Conservation (phyloP, 2,329 filamentous ascomycete species). For the Aspergillus candidus region DNA sequence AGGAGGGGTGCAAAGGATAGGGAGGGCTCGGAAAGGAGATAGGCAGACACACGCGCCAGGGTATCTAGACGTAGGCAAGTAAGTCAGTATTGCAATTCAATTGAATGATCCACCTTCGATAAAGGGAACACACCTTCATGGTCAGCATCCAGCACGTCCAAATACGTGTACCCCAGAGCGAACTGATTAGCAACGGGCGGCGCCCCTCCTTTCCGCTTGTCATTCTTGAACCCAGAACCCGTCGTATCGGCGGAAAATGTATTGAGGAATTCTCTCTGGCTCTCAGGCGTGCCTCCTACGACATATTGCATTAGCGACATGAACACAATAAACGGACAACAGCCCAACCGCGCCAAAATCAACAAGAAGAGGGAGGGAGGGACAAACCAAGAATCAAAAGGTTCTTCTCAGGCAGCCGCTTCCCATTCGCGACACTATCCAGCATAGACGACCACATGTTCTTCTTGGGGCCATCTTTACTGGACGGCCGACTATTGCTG, state of each 20-base stretch:
- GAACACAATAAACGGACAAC: slow-evolving; percentile 1
- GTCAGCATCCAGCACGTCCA: slow-evolving; percentile 87
- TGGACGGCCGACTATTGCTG: slow-evolving; percentile 38
- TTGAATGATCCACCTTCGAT: background rate
- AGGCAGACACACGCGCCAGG: slow-evolving; percentile 80
- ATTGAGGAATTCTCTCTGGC: slow-evolving; percentile 78
- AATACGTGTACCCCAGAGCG: slow-evolving; percentile 89
- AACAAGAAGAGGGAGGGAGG: slow-evolving; percentile 3
- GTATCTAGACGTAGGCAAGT: slow-evolving; percentile 55
- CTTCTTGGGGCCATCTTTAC: slow-evolving; percentile 64
- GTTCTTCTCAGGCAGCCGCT: slow-evolving; percentile 86
- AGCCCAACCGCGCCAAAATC: background rate
- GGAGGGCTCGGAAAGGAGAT: slow-evolving; percentile 80
- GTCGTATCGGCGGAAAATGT: slow-evolving; percentile 42
- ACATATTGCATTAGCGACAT: slow-evolving; percentile 15
- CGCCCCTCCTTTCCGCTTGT: slow-evolving; percentile 48
- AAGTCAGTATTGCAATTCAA: background rate
- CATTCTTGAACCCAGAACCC: slow-evolving; percentile 38
- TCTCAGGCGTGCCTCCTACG: slow-evolving; percentile 71
- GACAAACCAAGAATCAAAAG: slow-evolving; percentile 71
- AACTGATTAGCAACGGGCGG: slow-evolving; percentile 87
- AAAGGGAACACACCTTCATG: slow-evolving; percentile 66
- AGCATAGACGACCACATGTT: slow-evolving; percentile 95
- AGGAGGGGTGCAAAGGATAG: slow-evolving; percentile 76
- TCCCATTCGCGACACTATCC: slow-evolving; percentile 81